These are phyloP conservation scores for Manihot esculenta DNA, from an alignment of 441 rosid species.

Conservation along the genomic window DNA sequence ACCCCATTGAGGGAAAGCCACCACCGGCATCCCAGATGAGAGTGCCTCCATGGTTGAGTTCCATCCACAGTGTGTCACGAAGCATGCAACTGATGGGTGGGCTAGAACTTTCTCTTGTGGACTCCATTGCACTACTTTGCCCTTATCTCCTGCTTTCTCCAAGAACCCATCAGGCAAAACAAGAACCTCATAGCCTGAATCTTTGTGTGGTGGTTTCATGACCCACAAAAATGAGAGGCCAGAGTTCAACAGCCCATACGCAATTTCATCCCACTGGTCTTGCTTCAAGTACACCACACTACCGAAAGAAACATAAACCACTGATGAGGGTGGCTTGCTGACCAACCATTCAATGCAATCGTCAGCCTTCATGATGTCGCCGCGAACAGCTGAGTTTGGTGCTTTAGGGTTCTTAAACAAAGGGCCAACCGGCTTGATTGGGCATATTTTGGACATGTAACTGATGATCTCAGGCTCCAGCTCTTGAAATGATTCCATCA, in stretches of 20 bases:
- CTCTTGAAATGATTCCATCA: conserved; percentile 70
- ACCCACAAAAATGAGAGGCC: conserved; percentile 69
- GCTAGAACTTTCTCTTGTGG: conserved; percentile 68
- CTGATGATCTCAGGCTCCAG: conserved; percentile 56
- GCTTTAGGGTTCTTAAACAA: conserved; percentile 48
- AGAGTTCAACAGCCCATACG: conserved; percentile 51
- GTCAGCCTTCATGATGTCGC: conserved; percentile 51
- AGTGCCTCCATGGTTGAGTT: conserved; percentile 77
- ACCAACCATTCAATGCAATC: conserved; percentile 71
- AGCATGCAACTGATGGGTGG: conserved; percentile 64
- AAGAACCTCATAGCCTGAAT: conserved; percentile 16
- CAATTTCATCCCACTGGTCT: conserved; percentile 69
- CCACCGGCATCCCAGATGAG: conserved; percentile 56
- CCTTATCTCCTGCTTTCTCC: conserved; percentile 53
- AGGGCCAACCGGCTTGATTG: conserved; percentile 63
- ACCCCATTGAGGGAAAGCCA: conserved; percentile 80
- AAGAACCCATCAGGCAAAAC: conserved; percentile 58
- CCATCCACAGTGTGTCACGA: conserved; percentile 88
- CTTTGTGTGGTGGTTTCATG: conserved; percentile 43
- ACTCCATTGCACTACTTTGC: conserved; percentile 67
- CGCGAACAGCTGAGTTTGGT: conserved; percentile 26
- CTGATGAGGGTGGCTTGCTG: conserved; percentile 50
- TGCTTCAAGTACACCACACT: conserved; percentile 55
- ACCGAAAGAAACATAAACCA: conserved; percentile 74
- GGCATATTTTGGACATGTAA: conserved; percentile 49